phyloP scores from a whole-genome alignment of 2,329 filamentous ascomycete species.

The Ceratocystiopsis minuta region DNA sequence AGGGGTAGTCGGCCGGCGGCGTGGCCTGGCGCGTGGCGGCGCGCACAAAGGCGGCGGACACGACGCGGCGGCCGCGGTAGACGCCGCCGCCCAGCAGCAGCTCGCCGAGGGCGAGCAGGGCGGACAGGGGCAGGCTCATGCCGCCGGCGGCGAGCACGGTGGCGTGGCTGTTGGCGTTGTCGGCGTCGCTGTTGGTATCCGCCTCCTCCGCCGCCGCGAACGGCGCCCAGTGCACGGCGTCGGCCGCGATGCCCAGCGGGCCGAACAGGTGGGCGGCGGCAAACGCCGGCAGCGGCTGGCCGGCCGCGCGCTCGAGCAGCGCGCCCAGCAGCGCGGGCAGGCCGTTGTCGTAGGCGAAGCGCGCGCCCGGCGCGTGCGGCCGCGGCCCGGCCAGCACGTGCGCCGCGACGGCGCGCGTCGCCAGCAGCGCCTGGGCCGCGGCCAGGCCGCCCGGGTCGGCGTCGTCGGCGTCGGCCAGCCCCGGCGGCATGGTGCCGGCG shows the following conservation, averaged over 20 bases:
- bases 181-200: no score
- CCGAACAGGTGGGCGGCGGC: neutral
- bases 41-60: neutral
- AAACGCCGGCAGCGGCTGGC: neutral
- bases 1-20: neutral
- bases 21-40: neutral
- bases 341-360: constrained; percentile 2
- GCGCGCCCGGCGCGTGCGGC: neutral
- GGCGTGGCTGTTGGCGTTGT: neutral
- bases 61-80: neutral
- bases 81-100: neutral
- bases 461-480: no score
- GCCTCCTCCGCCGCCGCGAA: no score
- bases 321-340: neutral
- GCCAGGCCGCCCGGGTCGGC: no score
- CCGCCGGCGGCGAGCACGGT: neutral
- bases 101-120: neutral
- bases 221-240: neutral
- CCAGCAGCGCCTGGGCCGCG: neutral
- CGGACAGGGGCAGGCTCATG: neutral
- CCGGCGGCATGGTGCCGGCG: neutral
- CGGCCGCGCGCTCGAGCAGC: neutral
- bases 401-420: neutral
- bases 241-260: neutral
- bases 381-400: neutral